Evolutionary conservation across 2,329 filamentous ascomycete genomes (phyloP), one percentile per base, ranked within the genome.

Genomic region (Trichoderma atroviride): DNA sequence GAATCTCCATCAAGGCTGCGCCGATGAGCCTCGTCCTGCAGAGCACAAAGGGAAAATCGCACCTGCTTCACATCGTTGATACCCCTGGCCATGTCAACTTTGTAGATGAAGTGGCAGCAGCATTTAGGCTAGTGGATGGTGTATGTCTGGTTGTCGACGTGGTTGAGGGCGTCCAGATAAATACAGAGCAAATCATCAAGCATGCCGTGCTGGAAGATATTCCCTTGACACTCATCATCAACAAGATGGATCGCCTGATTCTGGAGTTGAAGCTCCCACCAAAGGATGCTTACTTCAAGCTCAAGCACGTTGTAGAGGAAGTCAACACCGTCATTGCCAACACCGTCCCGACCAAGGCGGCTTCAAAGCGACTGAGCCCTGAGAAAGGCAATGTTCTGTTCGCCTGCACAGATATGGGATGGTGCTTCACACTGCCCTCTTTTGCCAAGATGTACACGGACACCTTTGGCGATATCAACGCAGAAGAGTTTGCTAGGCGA

Each of bases 331-430:
- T 96, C 74, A 98, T 99, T 75, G 93, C 97, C 77, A 94, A 92
- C 78, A 91, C 92, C 3, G 85, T 94, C 33, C 95, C 96, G 4
- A 91, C 93, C 2, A 88, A 89, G 74, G 94, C 94, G 33, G 92
- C 93, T 76, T 89, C 87, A 71, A 89, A 88, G 80, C 89, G 96
- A 72, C 81, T 99, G 72, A 98, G 95, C 74, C 96, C 96, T 0
- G 96, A 99, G 78, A 97, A 94, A 82, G 96, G 96, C 71, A 99
- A 99, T 78, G 96, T 99, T n/a, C 90, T 96, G 11, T 99, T 99
- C 78, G 92, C 95, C 0, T 97, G 93, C 79, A 93, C 92, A 61
- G 91, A 89, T 70, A 95, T 98, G 91, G 92, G 92, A 68, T 99
- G 96, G 96, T 97, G 93, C 79, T 97, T 99, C 79, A 98, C 94